Evolutionary conservation across 129 eudicot genomes (phyloP).

Genomic region (sunflower (Helianthus annuus)): DNA sequence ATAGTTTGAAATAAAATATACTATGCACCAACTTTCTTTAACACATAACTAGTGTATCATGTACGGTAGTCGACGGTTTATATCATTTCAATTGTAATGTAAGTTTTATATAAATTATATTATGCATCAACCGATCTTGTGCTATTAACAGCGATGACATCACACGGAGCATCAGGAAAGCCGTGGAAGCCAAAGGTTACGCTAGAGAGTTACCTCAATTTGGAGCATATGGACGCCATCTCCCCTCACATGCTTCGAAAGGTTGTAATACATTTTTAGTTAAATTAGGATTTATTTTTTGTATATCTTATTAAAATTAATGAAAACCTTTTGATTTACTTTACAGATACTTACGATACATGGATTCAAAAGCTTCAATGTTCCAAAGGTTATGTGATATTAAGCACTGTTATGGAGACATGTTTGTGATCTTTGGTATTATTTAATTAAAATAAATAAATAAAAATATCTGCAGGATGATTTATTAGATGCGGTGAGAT

Average conservation of each 20-base stretch:
- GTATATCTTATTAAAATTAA: background rate
- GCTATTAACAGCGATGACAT: slow-evolving; percentile 29
- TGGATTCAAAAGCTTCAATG: slow-evolving; percentile 32
- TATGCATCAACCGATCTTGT: slow-evolving; percentile 4
- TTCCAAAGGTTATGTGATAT: slow-evolving; percentile 36
- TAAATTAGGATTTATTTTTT: background rate
- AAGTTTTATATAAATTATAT: background rate
- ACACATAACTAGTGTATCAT: background rate
- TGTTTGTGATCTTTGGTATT: background rate
- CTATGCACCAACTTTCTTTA: background rate
- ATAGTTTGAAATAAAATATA: background rate
- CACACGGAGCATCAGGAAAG: slow-evolving; percentile 23
- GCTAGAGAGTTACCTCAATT: slow-evolving; percentile 36
- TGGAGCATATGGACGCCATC: slow-evolving; percentile 35
- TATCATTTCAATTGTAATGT: background rate
- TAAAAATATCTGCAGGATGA: slow-evolving; percentile 30
- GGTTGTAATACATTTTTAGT: background rate
- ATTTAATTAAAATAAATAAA: background rate
- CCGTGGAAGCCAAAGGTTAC: slow-evolving; percentile 30
- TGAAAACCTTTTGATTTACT: slow-evolving; percentile 1
- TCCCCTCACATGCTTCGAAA: slow-evolving; percentile 23
- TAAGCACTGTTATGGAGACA: background rate
- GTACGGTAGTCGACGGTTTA: background rate
- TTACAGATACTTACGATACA: slow-evolving; percentile 42
- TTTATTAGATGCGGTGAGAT: slow-evolving; percentile 33